Evolutionary conservation across 352 stramenopile species (phyloP), one percentile per base, ranked within the genome.

Genomic region (Pythium plurisporium): DNA sequence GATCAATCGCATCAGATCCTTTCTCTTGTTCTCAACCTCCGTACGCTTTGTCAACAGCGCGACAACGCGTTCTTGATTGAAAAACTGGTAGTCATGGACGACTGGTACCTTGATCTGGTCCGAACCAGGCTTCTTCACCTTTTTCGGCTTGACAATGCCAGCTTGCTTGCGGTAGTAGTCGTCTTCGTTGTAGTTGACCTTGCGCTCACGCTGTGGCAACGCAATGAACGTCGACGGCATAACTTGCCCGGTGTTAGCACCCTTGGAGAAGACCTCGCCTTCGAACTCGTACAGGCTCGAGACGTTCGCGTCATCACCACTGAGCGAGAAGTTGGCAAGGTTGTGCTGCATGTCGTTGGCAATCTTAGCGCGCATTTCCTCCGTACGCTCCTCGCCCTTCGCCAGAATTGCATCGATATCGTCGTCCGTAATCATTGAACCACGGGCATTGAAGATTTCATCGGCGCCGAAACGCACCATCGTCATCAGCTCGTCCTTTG

Each of bases 401-500:
- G 87, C 86, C 53, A 97, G 59, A 40, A 97, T 96, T 19, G 82
- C 76, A 58, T 97, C 90, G 55, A 97, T 97, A 65, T 97, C 91
- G 41, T 96, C 88, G 48, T 97, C 91, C 27, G 89, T 96, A 59
- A 96, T 93, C 76, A 89, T 94, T 5, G 82, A 92, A 27, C 84
- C 86, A 55, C 83, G 78, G 7, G 83, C 81, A 43, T 93, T 95
- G 47, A 95, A 95, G 33, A 95, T 95, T 61, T 95, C 86, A 36
- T 95, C 86, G 4, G 86, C 86, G 54, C 86, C 86, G 38, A 95
- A 95, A 7, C 84, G 79, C 4, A 99, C 88, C 93, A 98, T 98
- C 19, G 89, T 93, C 95, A 99, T 98, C 15, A 99, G 80, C 55
- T 99, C 97, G 47, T 98, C 90, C 77, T 99, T 99, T 30, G 86